Base-by-base conservation (phyloP, 352 stramenopile species). In the Phytophthora pini region DNA sequence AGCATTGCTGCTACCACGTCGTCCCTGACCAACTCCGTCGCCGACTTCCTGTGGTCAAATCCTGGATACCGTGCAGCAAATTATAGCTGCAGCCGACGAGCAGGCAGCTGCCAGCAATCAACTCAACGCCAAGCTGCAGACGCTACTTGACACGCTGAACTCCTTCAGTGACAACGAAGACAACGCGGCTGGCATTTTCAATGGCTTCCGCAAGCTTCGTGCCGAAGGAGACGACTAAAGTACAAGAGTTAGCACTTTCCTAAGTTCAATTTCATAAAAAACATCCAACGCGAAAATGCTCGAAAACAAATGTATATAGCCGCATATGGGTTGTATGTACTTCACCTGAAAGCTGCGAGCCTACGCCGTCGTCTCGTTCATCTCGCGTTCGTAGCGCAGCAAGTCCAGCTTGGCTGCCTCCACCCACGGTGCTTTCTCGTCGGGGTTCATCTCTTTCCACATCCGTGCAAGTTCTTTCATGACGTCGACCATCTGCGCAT, bases 381-480 rank as follows among this genome's bases (percentile, higher is more conserved):
- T 90, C 63, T 89, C 79, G 40, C 59, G 67, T 48, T 91, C 76
- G 47, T 91, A 93, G n/a, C 82, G 80, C 64, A 77, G 38, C 64
- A 80, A 69, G 51, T 93, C 84, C 41, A 87, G 61, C 50, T 73
- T 83, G 13, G 80, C 80, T 2, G 76, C 76, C 11, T 93, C 76
- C n/a, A 77, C 40, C 84, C 84, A 91, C n/a, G 75, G 77, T 40
- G 55, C 62, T 38, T 82, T 84, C 9, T 88, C 69, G 15, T 83
- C 75, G 2, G 87, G 65, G 43, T 22, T 74, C 81, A 93, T 80
- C 9, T 68, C 61, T 51, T 86, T 84, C 84, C 82, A 91, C 11
- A 83, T 66, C 48, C 80, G 66, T 12, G 73, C 67, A 13, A 93
- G 67, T 49, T 75, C 70, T 40, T 62, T 63, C 82, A 93, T 89